phyloP scores from a whole-genome alignment of 2,329 filamentous ascomycete species.

The Incumbomyces lentus region DNA sequence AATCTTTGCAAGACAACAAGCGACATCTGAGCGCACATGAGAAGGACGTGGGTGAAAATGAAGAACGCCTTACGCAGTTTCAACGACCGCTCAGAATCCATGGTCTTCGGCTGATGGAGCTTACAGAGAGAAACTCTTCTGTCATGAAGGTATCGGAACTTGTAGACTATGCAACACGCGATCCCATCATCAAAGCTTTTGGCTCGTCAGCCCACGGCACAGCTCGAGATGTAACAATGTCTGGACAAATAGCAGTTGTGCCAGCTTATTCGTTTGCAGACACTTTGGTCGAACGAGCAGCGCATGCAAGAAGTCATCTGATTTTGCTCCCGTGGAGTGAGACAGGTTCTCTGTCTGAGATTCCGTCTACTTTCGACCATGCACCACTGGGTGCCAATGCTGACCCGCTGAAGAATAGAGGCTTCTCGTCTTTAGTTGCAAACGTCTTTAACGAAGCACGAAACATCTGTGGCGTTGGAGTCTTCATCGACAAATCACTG shows the following conservation, averaged over 20 bases:
- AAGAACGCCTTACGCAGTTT: slow-evolving; percentile 18
- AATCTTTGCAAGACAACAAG: slow-evolving; percentile 19
- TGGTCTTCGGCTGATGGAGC: slow-evolving; percentile 72
- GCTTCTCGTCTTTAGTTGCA: slow-evolving; percentile 38
- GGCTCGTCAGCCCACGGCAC: slow-evolving; percentile 73
- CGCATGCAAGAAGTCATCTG: slow-evolving; percentile 60
- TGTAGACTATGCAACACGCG: slow-evolving; percentile 60
- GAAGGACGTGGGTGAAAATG: slow-evolving; percentile 9
- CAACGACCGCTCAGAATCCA: slow-evolving; percentile 59
- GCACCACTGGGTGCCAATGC: slow-evolving; percentile 25
- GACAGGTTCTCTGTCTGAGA: slow-evolving; percentile 63
- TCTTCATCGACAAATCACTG: slow-evolving; percentile 57
- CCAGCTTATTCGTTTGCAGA: slow-evolving; percentile 70
- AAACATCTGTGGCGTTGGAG: slow-evolving; percentile 55
- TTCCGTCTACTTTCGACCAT: slow-evolving; percentile 30
- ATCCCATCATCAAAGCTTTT: slow-evolving; percentile 87
- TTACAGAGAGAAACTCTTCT: slow-evolving; percentile 85
- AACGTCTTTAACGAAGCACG: slow-evolving; percentile 50
- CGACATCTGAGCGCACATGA: slow-evolving; percentile 9
- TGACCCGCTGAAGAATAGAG: slow-evolving; percentile 38
- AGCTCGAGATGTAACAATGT: slow-evolving; percentile 71
- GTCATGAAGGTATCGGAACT: slow-evolving; percentile 88
- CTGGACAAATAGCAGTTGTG: slow-evolving; percentile 69
- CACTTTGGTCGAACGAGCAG: slow-evolving; percentile 59
- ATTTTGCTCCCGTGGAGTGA: slow-evolving; percentile 86